Percentiles rank a stretch among this genome's conserved stretches.
Evolutionary conservation across 2,329 filamentous ascomycete genomes (phyloP).

Genomic region (Cercospora zeina): DNA sequence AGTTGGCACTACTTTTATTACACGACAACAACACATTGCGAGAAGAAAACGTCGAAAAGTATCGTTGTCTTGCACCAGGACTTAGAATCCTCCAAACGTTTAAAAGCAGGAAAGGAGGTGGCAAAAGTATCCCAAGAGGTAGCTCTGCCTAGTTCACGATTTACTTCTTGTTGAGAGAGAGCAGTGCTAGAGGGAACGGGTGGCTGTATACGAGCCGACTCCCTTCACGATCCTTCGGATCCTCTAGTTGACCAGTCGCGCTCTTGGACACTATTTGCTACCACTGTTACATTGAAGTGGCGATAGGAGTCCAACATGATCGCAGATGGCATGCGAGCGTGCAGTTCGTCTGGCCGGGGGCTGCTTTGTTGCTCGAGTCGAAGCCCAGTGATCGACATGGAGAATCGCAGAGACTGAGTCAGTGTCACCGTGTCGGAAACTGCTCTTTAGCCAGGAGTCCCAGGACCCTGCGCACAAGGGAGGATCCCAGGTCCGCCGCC

Average conservation of each 20-base stretch:
- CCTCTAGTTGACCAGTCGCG: background rate
- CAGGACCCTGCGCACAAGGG: background rate
- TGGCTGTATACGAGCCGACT: background rate
- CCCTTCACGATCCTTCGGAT: background rate
- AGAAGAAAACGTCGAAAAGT: too few relatives aligned
- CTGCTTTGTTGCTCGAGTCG: slow-evolving; percentile 4
- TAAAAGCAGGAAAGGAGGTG: too few relatives aligned
- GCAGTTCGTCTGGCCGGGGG: background rate
- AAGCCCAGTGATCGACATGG: slow-evolving; percentile 2
- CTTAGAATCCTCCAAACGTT: too few relatives aligned
- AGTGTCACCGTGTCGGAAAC: background rate
- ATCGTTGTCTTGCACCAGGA: too few relatives aligned
- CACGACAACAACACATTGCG: too few relatives aligned
- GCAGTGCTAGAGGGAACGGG: background rate
- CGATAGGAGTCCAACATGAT: background rate
- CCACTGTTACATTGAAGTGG: background rate
- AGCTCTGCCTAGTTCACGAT: too few relatives aligned
- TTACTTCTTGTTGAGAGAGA: too few relatives aligned
- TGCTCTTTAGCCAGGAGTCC: background rate
- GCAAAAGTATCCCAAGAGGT: too few relatives aligned
- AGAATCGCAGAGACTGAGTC: background rate
- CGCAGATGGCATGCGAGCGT: background rate
- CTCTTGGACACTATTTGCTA: background rate
- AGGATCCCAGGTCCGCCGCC: background rate
- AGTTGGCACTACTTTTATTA: too few relatives aligned